Conservation (phyloP, 2,329 filamentous ascomycete genomes). For the Cladosporium cucumerinum region DNA sequence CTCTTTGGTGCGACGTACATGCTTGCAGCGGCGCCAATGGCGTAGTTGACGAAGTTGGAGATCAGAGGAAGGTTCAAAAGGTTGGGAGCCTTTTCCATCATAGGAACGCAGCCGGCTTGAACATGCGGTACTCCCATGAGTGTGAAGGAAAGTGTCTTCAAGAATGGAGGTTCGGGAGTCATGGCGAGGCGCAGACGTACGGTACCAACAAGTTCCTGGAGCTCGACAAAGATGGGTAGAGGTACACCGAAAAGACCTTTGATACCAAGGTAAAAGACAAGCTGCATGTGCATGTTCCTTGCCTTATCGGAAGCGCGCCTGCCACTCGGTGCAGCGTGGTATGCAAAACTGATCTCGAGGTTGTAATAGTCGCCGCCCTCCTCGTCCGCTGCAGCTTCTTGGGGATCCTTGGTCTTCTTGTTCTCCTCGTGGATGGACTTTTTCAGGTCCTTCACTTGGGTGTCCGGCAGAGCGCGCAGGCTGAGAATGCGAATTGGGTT, state of each 20-base stretch:
- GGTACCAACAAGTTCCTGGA: conserved; percentile 87
- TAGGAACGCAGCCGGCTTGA: conserved; percentile 82
- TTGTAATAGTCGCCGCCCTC: conserved; percentile 93
- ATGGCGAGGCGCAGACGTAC: conserved; percentile 78
- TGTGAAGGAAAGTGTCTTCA: conserved; percentile 89
- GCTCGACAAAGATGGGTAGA: conserved; percentile 81
- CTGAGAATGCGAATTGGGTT: conserved; percentile 88
- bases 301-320: conserved; percentile 67
- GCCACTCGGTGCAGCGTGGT: conserved; percentile 76
- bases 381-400: conserved; percentile 84
- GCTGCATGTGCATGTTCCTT: conserved; percentile 93
- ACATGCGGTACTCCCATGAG: conserved; percentile 92
- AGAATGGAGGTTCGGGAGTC: conserved; percentile 84
- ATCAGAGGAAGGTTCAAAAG: conserved; percentile 88
- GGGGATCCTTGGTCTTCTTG: conserved; percentile 74
- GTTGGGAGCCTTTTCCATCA: conserved; percentile 88
- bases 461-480: conserved; percentile 78
- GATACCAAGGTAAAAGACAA: conserved; percentile 89
- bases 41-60: conserved; percentile 95
- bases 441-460: conserved; percentile 76
- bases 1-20: conserved; percentile 88
- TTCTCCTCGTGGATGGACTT: conserved; percentile 75
- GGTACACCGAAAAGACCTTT: conserved; percentile 87
- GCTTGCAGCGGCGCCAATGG: conserved; percentile 78
- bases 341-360: conserved; percentile 83